Percentiles rank a stretch among this genome's conserved stretches.
phyloP scores from a whole-genome alignment of 1,284 basidiomycete species.

The Termitomyces sp. region DNA sequence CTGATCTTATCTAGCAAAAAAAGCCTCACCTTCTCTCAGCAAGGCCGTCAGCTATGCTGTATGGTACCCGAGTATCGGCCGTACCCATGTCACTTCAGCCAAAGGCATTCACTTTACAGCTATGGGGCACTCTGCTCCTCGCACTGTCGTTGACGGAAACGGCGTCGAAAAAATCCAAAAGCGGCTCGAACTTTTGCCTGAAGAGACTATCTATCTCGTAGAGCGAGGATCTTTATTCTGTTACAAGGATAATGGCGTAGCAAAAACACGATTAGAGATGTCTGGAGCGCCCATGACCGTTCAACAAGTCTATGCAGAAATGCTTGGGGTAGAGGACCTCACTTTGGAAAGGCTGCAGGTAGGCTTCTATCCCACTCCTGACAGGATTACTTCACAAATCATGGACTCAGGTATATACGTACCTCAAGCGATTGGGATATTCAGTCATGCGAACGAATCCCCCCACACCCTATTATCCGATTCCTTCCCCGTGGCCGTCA shows the following conservation, averaged over 20 bases:
- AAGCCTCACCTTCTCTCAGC: slow-evolving; percentile 33
- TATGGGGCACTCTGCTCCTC: slow-evolving; percentile 71
- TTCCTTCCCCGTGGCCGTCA: slow-evolving; percentile 32
- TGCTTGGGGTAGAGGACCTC: slow-evolving; percentile 76
- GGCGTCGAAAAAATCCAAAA: slow-evolving; percentile 42
- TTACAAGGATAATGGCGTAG: slow-evolving; percentile 49
- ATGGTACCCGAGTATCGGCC: slow-evolving; percentile 61
- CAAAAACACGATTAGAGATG: slow-evolving; percentile 35
- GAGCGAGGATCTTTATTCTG: slow-evolving; percentile 87
- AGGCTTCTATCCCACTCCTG: slow-evolving; percentile 15
- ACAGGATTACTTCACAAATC: background rate
- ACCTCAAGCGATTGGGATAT: slow-evolving; percentile 89
- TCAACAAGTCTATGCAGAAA: slow-evolving; percentile 82
- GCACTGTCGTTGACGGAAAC: slow-evolving; percentile 27
- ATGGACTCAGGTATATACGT: slow-evolving; percentile 75
- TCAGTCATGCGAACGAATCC: slow-evolving; percentile 71
- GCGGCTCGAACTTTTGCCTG: slow-evolving; percentile 83
- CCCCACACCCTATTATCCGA: slow-evolving; percentile 56
- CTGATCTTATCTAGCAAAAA: background rate
- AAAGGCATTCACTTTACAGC: slow-evolving; percentile 76
- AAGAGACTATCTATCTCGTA: slow-evolving; percentile 90
- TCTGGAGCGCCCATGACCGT: slow-evolving; percentile 80
- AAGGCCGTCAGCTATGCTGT: slow-evolving; percentile 71
- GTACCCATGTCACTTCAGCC: slow-evolving; percentile 63
- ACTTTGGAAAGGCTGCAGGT: slow-evolving; percentile 88